Evolutionary conservation across 2,329 filamentous ascomycete species (phyloP).

Genomic region (Akanthomyces lecanii): DNA sequence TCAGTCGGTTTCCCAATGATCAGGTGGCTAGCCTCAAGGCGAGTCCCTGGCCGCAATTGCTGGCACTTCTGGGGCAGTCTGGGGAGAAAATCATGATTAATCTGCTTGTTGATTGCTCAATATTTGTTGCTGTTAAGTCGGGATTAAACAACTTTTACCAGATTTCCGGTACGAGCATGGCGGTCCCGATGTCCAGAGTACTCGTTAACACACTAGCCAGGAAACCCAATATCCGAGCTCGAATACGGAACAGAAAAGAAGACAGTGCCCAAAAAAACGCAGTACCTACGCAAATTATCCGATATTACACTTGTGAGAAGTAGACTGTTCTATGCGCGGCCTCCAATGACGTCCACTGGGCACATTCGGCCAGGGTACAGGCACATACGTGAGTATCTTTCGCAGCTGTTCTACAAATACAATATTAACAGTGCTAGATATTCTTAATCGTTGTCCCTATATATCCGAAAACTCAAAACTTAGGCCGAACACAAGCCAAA

Average conservation of each 20-base stretch:
- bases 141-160: conserved; percentile 69
- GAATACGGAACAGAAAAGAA: conserved; percentile 23
- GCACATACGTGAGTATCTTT: conserved; percentile 66
- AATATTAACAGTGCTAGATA: conserved; percentile 51
- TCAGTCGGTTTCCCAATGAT: conserved; percentile 61
- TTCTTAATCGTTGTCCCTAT: conserved; percentile 65
- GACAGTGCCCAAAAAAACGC: neutral
- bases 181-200: neutral
- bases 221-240: conserved; percentile 48
- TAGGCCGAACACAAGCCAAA: neutral
- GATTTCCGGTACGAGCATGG: conserved; percentile 59
- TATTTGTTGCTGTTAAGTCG: conserved; percentile 63
- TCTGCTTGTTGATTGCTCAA: conserved; percentile 69
- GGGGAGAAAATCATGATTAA: conserved; percentile 75
- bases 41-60: conserved; percentile 69
- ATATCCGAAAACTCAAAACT: neutral
- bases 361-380: conserved; percentile 69
- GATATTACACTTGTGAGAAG: conserved; percentile 74
- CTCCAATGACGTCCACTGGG: conserved; percentile 64
- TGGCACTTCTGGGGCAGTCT: conserved; percentile 67
- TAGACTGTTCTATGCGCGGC: conserved; percentile 80
- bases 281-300: conserved; percentile 34
- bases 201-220: conserved; percentile 27
- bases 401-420: too few relatives aligned
- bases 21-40: conserved; percentile 66